Conservation (phyloP, 2,329 filamentous ascomycete genomes). For the Stachybotrys chartarum region DNA sequence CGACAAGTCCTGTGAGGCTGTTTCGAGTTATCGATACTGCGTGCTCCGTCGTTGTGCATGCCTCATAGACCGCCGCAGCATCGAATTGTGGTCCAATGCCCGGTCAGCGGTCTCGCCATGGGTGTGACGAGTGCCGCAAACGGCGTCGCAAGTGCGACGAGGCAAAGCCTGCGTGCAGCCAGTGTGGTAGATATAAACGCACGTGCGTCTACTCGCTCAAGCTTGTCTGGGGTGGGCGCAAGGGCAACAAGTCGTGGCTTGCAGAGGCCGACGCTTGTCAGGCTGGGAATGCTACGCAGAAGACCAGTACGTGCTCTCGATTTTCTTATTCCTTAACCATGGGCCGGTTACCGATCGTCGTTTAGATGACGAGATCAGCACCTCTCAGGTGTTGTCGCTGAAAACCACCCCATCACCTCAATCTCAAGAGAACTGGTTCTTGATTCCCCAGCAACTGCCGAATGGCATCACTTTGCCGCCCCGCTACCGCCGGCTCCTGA, state of each 20-base stretch:
- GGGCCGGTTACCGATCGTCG: background rate
- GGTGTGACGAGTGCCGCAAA: conserved; percentile 19
- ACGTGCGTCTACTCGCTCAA: conserved; percentile 15
- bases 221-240: conserved; percentile 13
- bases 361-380: background rate
- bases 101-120: conserved; percentile 15
- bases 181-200: conserved; percentile 9
- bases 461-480: conserved; percentile 14
- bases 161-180: conserved; percentile 15
- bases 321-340: background rate
- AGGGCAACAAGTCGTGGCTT: background rate
- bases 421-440: background rate
- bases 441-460: conserved; percentile 11
- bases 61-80: background rate
- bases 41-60: too few relatives aligned
- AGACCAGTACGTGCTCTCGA: background rate
- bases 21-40: too few relatives aligned
- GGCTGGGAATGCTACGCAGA: background rate
- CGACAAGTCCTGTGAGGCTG: too few relatives aligned
- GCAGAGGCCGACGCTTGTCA: background rate
- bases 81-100: conserved; percentile 8
- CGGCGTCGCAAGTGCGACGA: conserved; percentile 19
- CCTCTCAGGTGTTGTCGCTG: background rate
- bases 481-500: conserved; percentile 12
- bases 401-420: background rate